phyloP scores from a whole-genome alignment of 2,329 filamentous ascomycete species.

The Fusarium heterosporum region DNA sequence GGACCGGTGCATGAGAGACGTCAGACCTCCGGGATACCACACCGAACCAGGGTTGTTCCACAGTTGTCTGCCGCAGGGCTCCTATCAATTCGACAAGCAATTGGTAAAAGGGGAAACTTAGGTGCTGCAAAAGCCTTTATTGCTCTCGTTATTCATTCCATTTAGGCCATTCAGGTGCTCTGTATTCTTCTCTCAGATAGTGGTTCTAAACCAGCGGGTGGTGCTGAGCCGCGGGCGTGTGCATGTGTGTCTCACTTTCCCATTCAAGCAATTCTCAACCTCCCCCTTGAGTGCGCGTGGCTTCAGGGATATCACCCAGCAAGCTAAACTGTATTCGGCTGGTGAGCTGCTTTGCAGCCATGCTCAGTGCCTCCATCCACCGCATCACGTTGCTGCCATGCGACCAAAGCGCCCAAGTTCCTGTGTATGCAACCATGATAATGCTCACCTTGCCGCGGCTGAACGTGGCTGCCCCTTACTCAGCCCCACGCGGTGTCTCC shows the following conservation, averaged over 20 bases:
- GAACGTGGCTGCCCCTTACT: slow-evolving; percentile 31
- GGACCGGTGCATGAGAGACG: slow-evolving; percentile 18
- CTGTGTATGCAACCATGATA: slow-evolving; percentile 35
- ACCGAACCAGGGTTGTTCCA: neutral
- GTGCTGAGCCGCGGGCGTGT: slow-evolving; percentile 30
- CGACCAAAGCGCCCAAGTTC: slow-evolving; percentile 42
- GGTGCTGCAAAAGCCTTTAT: slow-evolving; percentile 5
- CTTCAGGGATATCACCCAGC: slow-evolving; percentile 51
- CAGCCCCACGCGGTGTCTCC: slow-evolving; percentile 38
- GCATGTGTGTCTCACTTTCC: slow-evolving; percentile 28
- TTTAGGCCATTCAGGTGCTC: slow-evolving; percentile 3
- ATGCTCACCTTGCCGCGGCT: slow-evolving; percentile 17
- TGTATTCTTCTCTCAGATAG: slow-evolving; percentile 17
- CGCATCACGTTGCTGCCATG: slow-evolving; percentile 50
- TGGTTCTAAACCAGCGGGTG: slow-evolving; percentile 17
- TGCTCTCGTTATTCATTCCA: slow-evolving; percentile 25
- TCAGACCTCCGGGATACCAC: slow-evolving; percentile 4
- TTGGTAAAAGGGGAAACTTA: slow-evolving; percentile 2
- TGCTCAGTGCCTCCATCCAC: slow-evolving; percentile 44
- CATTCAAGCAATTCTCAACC: slow-evolving; percentile 34
- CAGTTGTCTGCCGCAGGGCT: neutral
- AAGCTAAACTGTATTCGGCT: slow-evolving; percentile 45
- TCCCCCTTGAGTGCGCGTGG: slow-evolving; percentile 52
- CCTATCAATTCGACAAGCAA: slow-evolving; percentile 1
- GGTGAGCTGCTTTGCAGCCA: slow-evolving; percentile 45